A percentile compares a stretch with the other conserved stretches of the same genome.
phyloP scores from a whole-genome alignment of 176 grass and related monocot genomes.

The Saccharum spontaneum region DNA sequence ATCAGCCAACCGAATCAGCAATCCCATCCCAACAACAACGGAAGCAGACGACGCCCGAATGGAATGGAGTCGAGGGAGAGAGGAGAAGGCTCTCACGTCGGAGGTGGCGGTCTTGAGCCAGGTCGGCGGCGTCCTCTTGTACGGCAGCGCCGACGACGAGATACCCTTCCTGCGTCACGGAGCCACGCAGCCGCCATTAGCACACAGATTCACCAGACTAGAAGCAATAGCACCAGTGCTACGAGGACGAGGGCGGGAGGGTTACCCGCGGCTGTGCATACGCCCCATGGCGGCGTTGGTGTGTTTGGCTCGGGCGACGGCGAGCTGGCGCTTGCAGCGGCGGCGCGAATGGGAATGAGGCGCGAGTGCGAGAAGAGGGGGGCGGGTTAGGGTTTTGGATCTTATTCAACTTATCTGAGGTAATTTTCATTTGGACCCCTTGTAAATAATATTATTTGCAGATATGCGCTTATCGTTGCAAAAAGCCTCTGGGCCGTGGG shows the following conservation, averaged over 20 bases:
- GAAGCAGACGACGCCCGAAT: not conserved
- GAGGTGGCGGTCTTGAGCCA: conserved; percentile 77
- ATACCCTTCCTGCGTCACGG: conserved; percentile 66
- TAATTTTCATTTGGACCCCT: conserved; percentile 13
- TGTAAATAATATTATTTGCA: not conserved
- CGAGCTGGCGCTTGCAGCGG: conserved; percentile 5
- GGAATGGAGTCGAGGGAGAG: not conserved
- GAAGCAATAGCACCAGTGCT: not conserved
- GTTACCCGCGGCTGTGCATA: conserved; percentile 77
- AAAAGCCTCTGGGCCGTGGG: too few species aligned
- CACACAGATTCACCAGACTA: not conserved
- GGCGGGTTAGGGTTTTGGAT: conserved; percentile 45
- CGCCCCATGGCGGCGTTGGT: conserved; percentile 59
- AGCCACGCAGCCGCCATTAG: conserved; percentile 27
- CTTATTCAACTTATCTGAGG: not conserved
- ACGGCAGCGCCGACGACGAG: conserved; percentile 80
- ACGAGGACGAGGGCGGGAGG: not conserved
- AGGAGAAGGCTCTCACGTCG: conserved; percentile 38
- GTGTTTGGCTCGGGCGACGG: not conserved
- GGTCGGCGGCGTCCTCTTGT: conserved; percentile 77
- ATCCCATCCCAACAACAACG: not conserved
- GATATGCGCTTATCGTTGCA: not conserved
- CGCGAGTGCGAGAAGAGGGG: conserved; percentile 16
- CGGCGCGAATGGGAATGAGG: conserved; percentile 26
- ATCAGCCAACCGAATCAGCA: not conserved